A percentile compares a stretch with the other conserved stretches of the same genome.
Evolutionary conservation across 2,329 filamentous ascomycete species (phyloP).

Genomic region (Purpureocillium takamizusanense): DNA sequence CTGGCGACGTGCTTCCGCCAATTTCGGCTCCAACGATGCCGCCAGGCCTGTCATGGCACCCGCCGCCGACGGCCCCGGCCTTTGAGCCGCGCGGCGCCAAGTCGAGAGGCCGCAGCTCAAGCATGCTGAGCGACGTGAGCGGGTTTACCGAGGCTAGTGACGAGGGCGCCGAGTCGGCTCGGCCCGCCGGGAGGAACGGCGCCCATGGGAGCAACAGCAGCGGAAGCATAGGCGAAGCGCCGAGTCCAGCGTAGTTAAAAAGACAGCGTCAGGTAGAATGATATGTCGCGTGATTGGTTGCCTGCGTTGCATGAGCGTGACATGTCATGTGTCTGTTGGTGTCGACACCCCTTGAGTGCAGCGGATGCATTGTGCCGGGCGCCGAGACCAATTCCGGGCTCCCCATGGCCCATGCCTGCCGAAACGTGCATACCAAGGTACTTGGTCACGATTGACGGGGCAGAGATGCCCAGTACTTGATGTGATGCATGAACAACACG

Average conservation of each 20-base stretch:
- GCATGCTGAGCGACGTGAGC: constrained; percentile 59
- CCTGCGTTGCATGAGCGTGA: too few species aligned
- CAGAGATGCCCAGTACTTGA: too few species aligned
- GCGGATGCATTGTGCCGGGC: too few species aligned
- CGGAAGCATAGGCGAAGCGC: constrained; percentile 39
- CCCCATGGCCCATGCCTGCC: too few species aligned
- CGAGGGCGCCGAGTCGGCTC: constrained; percentile 28
- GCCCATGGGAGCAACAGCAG: constrained; percentile 29
- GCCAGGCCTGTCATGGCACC: constrained; percentile 23
- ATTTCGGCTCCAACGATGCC: constrained; percentile 19
- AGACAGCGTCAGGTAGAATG: too few species aligned
- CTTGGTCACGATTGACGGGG: too few species aligned
- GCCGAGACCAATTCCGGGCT: too few species aligned
- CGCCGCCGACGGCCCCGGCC: constrained; percentile 27
- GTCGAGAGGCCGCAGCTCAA: constrained; percentile 51
- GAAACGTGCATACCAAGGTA: too few species aligned
- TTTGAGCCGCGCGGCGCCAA: constrained; percentile 27
- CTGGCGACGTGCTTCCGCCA: constrained; percentile 22
- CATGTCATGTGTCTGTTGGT: too few species aligned
- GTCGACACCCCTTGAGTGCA: too few species aligned
- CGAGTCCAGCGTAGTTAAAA: constrained; percentile 30
- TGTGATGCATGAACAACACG: too few species aligned
- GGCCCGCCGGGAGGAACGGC: constrained; percentile 8
- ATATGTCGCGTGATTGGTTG: too few species aligned
- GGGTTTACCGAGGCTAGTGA: constrained; percentile 55